Conservation (phyloP, 139 green algal genomes). For the Picochlorum sp. region DNA sequence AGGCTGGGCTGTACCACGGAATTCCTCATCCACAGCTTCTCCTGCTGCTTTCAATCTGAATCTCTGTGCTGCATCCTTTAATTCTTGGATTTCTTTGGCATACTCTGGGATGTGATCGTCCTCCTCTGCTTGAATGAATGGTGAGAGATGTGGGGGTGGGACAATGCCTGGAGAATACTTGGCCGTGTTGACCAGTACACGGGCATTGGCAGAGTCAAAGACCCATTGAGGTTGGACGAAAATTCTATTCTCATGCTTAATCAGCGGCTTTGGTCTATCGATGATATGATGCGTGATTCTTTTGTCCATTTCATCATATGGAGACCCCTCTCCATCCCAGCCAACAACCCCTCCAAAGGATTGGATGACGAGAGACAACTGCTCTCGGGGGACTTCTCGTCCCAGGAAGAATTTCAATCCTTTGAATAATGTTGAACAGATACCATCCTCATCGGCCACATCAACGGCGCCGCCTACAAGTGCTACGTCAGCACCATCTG, state of each 20-base stretch:
- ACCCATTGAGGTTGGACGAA: constrained; percentile 99
- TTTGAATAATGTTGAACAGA: constrained; percentile 76
- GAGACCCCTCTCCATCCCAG: constrained; percentile 88
- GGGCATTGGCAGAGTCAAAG: constrained; percentile 86
- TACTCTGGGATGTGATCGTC: constrained; percentile 96
- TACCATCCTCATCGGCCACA: constrained; percentile 37
- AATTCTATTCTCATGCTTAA: constrained; percentile 32
- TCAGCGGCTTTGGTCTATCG: constrained; percentile 10
- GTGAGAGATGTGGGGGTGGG: constrained; percentile 91
- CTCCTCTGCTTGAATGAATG: constrained; percentile 87
- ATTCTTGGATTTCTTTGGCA: constrained; percentile 51
- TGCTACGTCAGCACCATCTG: not conserved
- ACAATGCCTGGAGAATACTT: constrained; percentile 73
- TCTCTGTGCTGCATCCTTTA: constrained; percentile 69
- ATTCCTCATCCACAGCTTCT: constrained; percentile 17
- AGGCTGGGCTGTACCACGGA: constrained; percentile 24
- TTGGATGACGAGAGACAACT: constrained; percentile 84
- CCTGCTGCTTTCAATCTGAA: constrained; percentile 44
- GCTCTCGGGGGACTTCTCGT: constrained; percentile 78
- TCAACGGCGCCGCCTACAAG: constrained; percentile 45
- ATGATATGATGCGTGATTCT: constrained; percentile 85
- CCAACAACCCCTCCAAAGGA: constrained; percentile 81
- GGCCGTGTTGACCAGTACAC: constrained; percentile 55
- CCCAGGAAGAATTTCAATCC: constrained; percentile 89
- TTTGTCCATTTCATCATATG: constrained; percentile 52